phyloP scores from a whole-genome alignment of 352 stramenopile species.

The Globisporangium yorkense region DNA sequence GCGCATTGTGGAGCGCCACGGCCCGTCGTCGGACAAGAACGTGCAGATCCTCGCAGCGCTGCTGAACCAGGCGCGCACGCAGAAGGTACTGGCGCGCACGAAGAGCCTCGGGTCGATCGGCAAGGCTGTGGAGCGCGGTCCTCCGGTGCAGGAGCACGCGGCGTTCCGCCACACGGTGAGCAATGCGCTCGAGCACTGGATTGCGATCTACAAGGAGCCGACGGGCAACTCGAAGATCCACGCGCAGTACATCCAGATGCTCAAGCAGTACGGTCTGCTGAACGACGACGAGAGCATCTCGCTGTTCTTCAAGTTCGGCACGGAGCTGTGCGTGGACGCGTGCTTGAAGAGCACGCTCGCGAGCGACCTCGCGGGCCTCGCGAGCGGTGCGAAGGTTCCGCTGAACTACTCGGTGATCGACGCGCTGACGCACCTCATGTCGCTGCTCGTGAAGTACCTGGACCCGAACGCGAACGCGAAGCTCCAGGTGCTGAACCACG shows the following conservation, averaged over 20 bases:
- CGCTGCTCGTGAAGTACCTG: conserved; percentile 94
- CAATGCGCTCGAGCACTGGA: conserved; percentile 97
- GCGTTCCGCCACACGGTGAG: conserved; percentile 83
- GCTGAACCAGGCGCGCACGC: conserved; percentile 68
- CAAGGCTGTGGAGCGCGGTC: conserved; percentile 26
- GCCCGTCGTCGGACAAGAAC: conserved; percentile 76
- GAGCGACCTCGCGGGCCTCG: conserved; percentile 25
- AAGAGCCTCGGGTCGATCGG: conserved; percentile 62
- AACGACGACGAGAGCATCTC: conserved; percentile 96
- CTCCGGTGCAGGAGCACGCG: conserved; percentile 60
- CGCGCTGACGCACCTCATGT: conserved; percentile 94
- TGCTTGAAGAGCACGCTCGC: conserved; percentile 87
- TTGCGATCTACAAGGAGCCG: conserved; percentile 95
- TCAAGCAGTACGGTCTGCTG: conserved; percentile 95
- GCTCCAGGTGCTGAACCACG: conserved; percentile 93
- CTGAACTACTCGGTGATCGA: conserved; percentile 95
- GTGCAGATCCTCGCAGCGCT: conserved; percentile 78
- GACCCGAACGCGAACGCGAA: conserved; percentile 77
- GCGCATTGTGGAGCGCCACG: conserved; percentile 80
- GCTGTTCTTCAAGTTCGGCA: conserved; percentile 96
- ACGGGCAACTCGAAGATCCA: conserved; percentile 93
- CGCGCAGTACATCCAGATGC: conserved; percentile 95
- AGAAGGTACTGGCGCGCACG: conserved; percentile 27
- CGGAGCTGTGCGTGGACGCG: conserved; percentile 95
- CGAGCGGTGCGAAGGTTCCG: conserved; percentile 35